phyloP scores from a whole-genome alignment of 805 yeast genomes.

The Candida endomychidarum region DNA sequence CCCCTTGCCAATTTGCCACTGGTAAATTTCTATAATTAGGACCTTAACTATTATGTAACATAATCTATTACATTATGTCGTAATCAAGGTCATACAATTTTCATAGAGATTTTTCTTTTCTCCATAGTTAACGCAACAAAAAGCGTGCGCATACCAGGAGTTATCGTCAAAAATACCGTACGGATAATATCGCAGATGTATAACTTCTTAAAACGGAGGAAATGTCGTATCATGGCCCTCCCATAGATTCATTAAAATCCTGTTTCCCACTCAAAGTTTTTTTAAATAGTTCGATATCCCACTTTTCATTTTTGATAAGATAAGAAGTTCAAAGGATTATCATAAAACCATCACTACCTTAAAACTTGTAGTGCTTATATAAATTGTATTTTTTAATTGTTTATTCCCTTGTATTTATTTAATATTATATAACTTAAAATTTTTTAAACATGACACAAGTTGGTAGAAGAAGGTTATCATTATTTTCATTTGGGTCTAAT shows the following conservation, averaged over 20 bases:
- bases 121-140: neutral
- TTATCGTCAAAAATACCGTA: slow-evolving; percentile 1
- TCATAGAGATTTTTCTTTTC: too few relatives aligned
- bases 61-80: slow-evolving; percentile 2
- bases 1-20: too few relatives aligned
- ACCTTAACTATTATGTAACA: too few relatives aligned
- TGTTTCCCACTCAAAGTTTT: slow-evolving; percentile 1
- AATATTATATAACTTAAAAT: neutral
- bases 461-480: slow-evolving; percentile 19
- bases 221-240: slow-evolving; percentile 3
- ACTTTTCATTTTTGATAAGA: slow-evolving; percentile 2
- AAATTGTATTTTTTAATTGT: neutral
- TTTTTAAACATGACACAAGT: slow-evolving; percentile 9
- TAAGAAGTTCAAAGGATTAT: neutral
- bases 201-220: neutral
- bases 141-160: neutral
- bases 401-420: neutral
- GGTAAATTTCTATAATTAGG: too few relatives aligned
- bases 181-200: slow-evolving; percentile 2
- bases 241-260: slow-evolving; percentile 4
- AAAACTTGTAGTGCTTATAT: neutral
- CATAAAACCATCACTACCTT: neutral
- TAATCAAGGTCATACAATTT: neutral
- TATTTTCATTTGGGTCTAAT: slow-evolving; percentile 20
- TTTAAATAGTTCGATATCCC: slow-evolving; percentile 6